Evolutionary conservation across 2,329 filamentous ascomycete genomes (phyloP), one percentile per base, ranked within the genome.

Genomic region (Rhynchosporium agropyri): DNA sequence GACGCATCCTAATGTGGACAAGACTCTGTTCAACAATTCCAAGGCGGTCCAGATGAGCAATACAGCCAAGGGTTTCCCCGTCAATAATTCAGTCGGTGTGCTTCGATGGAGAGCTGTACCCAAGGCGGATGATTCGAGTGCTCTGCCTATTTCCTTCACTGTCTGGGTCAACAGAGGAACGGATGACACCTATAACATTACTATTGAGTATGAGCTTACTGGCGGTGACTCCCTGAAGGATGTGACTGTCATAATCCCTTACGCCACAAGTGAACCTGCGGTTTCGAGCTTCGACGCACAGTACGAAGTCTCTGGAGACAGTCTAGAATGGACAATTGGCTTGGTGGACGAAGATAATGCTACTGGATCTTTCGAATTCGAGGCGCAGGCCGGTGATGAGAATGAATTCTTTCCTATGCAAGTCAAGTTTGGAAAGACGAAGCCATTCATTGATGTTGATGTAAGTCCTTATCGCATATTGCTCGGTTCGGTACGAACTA

Each of bases 351-450:
- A 92, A 57, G 88, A 89, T 63, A 97, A 95, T 75, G 79, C 88
- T 20, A 92, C 82, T 46, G 95, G 95, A 20, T 89, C 90, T 53
- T 98, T 99, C 73, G 95, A 99, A 76, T 98, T 99, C 69, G 95
- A 98, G 77, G 92, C 92, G 1, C 87, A 91, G 75, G 91, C 91
- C 10, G 85, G 87, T 61, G 91, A 93, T 69, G 95, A 98, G 75
- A 89, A 91, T 62, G 93, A 97, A 71, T 98, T 98, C 80, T 99
- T 99, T 87, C 95, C 95, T 0, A 98, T 99, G 93, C 89, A 85
- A 60, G 88, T 98, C 65, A 85, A 88, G 60, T 99, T 99, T 78
- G 88, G 86, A 67, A 97, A 96, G 83, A 84, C 86, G 48, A 86
- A 84, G 63, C 94, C 95, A 33, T 97, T 91, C 76, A 84, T 98